Conservation (phyloP, 192 early-diverging fungal species). For the Backusella westeae region DNA sequence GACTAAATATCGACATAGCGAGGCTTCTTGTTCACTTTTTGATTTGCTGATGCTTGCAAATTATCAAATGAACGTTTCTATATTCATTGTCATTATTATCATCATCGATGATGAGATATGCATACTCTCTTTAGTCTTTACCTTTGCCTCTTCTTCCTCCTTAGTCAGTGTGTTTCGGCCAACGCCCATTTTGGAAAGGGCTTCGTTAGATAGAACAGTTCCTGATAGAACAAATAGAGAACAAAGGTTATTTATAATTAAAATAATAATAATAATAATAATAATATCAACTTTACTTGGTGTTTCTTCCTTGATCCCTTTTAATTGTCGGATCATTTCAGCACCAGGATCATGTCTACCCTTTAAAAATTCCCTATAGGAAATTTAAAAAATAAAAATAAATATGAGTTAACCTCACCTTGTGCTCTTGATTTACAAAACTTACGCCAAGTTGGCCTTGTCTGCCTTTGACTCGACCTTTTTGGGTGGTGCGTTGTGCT, state of each 20-base stretch:
- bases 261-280: not conserved
- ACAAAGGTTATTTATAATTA: not conserved
- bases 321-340: conserved; percentile 26
- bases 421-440: not conserved
- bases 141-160: conserved; percentile 21
- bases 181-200: conserved; percentile 17
- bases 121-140: not conserved
- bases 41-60: not conserved
- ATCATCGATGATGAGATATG: not conserved
- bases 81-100: not conserved
- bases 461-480: not conserved
- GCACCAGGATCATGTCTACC: conserved; percentile 29
- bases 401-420: not conserved
- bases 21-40: conserved; percentile 18
- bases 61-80: conserved; percentile 25
- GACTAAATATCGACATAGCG: conserved; percentile 12
- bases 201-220: conserved; percentile 21
- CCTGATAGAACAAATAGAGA: not conserved
- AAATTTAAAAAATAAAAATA: not conserved
- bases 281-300: conserved; percentile 1
- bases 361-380: conserved; percentile 25
- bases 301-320: conserved; percentile 20
- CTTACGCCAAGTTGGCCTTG: not conserved
- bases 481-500: not conserved
- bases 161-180: not conserved